These are phyloP conservation scores for Mortierella polycephala DNA, from an alignment of 371 early-diverging fungal genomes.

Conservation along the genomic window DNA sequence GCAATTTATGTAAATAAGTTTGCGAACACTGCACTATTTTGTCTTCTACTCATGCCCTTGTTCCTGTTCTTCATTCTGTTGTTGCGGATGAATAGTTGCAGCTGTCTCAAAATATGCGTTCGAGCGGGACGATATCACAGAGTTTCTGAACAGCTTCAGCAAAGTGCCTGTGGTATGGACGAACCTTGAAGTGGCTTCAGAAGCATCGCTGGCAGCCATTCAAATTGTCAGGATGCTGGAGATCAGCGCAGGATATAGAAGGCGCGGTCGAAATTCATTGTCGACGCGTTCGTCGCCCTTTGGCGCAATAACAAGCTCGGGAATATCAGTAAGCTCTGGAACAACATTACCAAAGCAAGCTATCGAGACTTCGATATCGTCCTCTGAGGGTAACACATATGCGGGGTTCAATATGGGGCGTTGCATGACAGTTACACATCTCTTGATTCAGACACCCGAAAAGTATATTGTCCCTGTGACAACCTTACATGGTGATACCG, in stretches of 20 bases:
- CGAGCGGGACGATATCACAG: slow-evolving; percentile 46
- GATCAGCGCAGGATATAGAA: slow-evolving; percentile 27
- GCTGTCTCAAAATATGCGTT: slow-evolving; percentile 45
- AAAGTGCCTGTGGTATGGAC: slow-evolving; percentile 41
- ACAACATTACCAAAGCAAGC: background rate
- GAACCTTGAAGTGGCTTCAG: slow-evolving; percentile 19
- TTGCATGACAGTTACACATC: slow-evolving; percentile 13
- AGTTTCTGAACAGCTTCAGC: slow-evolving; percentile 16
- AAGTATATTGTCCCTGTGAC: slow-evolving; percentile 4
- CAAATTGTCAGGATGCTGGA: slow-evolving; percentile 39
- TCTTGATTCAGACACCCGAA: slow-evolving; percentile 5
- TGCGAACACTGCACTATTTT: background rate
- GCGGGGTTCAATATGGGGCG: slow-evolving; percentile 17
- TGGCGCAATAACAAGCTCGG: background rate
- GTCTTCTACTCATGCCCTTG: background rate
- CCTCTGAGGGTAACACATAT: slow-evolving; percentile 1
- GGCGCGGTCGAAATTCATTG: background rate
- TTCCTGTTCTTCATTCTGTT: too few relatives aligned
- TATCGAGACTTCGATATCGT: background rate
- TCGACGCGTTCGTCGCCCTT: background rate
- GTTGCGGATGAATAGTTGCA: slow-evolving; percentile 12
- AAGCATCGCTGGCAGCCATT: slow-evolving; percentile 24
- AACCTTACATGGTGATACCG: too few relatives aligned
- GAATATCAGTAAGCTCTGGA: background rate
- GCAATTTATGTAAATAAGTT: too few relatives aligned